phyloP scores from a whole-genome alignment of 2,329 filamentous ascomycete species.

The Ophiostoma ulmi region DNA sequence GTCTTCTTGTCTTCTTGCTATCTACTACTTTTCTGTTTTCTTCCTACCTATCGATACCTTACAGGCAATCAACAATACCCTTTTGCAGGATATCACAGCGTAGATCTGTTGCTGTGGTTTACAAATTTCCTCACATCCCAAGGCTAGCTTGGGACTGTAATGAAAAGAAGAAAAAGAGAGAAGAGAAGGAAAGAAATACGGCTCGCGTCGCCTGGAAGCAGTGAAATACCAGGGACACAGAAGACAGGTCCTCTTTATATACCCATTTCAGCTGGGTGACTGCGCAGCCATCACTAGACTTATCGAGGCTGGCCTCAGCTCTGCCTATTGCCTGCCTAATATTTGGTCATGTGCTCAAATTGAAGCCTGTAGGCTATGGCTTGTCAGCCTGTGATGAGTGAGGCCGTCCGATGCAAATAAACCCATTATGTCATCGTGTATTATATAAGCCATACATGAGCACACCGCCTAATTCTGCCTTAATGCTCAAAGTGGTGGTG shows the following conservation, averaged over 20 bases:
- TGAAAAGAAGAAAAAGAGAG: not conserved
- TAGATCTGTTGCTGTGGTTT: not conserved
- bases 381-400: not conserved
- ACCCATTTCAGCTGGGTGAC: not conserved
- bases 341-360: not conserved
- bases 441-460: not conserved
- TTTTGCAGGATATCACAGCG: not conserved
- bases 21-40: not conserved
- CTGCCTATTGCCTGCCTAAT: not conserved
- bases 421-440: not conserved
- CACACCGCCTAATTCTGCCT: constrained; percentile 24
- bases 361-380: not conserved
- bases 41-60: constrained; percentile 5
- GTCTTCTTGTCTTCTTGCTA: not conserved
- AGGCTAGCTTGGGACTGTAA: not conserved
- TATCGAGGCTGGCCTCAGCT: not conserved
- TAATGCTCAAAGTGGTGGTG: constrained; percentile 1
- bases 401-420: not conserved
- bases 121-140: not conserved
- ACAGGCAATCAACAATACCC: constrained; percentile 21
- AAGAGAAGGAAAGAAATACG: constrained; percentile 23
- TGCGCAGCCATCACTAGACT: too few species aligned
- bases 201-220: constrained; percentile 65
- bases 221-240: constrained; percentile 72
- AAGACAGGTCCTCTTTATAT: constrained; percentile 39